phyloP scores from a whole-genome alignment of 2,329 filamentous ascomycete species.

The Akanthomyces uredinophilus region DNA sequence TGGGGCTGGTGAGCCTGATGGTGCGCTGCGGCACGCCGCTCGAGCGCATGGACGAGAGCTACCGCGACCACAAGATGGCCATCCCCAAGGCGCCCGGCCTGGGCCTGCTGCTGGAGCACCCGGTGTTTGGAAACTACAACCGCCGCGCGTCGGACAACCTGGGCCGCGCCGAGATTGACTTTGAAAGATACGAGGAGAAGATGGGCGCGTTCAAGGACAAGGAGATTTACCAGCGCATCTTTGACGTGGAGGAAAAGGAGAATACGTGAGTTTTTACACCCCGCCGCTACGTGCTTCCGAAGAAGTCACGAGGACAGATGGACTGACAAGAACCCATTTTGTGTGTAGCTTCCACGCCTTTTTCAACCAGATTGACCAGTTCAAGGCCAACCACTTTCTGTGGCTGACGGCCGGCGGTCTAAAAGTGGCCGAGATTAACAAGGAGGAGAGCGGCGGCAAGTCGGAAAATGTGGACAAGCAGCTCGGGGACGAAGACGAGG shows the following conservation, averaged over 20 bases:
- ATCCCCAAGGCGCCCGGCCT: conserved; percentile 93
- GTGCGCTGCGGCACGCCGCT: conserved; percentile 78
- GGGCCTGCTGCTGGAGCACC: conserved; percentile 81
- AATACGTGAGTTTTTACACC: conserved; percentile 60
- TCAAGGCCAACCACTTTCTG: conserved; percentile 65
- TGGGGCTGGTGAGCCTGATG: conserved; percentile 81
- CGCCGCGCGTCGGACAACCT: conserved; percentile 59
- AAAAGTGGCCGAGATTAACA: conserved; percentile 46
- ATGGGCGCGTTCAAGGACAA: conserved; percentile 86
- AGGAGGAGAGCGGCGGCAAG: conserved; percentile 32
- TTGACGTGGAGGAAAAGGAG: conserved; percentile 79
- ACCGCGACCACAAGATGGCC: conserved; percentile 66
- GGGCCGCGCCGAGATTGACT: conserved; percentile 67
- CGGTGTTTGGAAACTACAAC: conserved; percentile 90
- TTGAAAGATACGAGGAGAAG: conserved; percentile 68
- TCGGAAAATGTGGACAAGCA: conserved; percentile 42
- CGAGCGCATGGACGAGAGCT: conserved; percentile 67
- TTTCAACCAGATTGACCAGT: conserved; percentile 75
- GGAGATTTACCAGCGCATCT: conserved; percentile 90
- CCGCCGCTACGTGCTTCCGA: no score
- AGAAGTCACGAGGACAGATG: no score
- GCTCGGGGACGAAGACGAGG: conserved; percentile 49
- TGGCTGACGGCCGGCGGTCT: conserved; percentile 69
- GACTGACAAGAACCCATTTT: not conserved
- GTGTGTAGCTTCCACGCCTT: conserved; percentile 63